A percentile compares a stretch with the other conserved stretches of the same genome.
Evolutionary conservation across 768 basidiomycete genomes (phyloP).

Genomic region (Amanita fuliginea): DNA sequence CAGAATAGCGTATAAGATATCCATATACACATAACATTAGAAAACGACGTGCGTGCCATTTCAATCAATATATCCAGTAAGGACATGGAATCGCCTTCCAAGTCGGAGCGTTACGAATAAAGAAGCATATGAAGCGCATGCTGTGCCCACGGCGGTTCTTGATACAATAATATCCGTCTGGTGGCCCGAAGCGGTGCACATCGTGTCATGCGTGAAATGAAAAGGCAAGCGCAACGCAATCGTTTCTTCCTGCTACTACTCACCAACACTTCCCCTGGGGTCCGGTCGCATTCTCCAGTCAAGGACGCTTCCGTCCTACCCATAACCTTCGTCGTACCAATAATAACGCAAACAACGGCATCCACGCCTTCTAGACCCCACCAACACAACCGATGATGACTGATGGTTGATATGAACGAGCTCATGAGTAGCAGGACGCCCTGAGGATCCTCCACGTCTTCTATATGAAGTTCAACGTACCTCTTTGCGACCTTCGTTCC

Average conservation of each 20-base stretch:
- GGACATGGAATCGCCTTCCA: neutral
- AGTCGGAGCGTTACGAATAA: neutral
- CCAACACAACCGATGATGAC: neutral
- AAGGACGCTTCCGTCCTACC: neutral
- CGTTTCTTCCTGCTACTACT: neutral
- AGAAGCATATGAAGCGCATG: constrained; percentile 4
- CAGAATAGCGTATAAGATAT: neutral
- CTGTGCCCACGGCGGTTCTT: neutral
- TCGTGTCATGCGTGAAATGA: constrained; percentile 1
- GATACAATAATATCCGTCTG: constrained; percentile 7
- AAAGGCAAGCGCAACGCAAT: neutral
- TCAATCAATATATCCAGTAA: neutral
- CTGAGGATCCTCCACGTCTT: constrained; percentile 4
- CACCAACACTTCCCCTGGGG: no score
- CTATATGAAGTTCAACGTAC: neutral
- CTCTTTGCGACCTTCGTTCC: neutral
- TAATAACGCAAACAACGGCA: neutral
- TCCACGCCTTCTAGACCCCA: neutral
- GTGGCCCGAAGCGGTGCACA: neutral
- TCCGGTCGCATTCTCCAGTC: neutral
- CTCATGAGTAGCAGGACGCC: constrained; percentile 1
- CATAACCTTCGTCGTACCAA: neutral
- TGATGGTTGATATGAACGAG: neutral
- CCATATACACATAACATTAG: neutral
- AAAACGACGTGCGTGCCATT: neutral